phyloP scores from a whole-genome alignment of 768 basidiomycete species.

The Xerocomus spinulosus region DNA sequence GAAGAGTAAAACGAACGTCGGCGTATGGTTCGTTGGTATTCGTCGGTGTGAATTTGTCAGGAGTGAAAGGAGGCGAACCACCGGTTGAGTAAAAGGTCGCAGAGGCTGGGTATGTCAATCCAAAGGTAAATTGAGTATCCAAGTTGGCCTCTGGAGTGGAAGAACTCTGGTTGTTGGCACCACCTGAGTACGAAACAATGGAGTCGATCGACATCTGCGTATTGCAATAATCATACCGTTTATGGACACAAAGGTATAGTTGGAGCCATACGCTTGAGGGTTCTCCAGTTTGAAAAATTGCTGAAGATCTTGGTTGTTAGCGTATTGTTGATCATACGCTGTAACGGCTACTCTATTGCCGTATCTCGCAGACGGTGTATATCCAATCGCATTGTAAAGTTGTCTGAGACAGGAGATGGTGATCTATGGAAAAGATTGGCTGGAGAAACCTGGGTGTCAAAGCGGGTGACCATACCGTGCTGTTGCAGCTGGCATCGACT shows the following conservation, averaged over 20 bases:
- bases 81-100: conserved; percentile 58
- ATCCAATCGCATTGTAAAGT: conserved; percentile 51
- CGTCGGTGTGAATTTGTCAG: conserved; percentile 38
- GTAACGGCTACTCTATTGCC: conserved; percentile 52
- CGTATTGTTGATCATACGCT: conserved; percentile 50
- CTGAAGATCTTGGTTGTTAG: conserved; percentile 50
- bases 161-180: conserved; percentile 52
- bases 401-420: conserved; percentile 52
- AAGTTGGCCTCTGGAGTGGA: conserved; percentile 65
- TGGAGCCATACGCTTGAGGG: conserved; percentile 45
- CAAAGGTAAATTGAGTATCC: conserved; percentile 65
- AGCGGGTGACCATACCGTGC: conserved; percentile 17
- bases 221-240: conserved; percentile 38
- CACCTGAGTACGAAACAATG: conserved; percentile 37
- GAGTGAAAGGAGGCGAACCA: conserved; percentile 55
- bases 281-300: conserved; percentile 46
- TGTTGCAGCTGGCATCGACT: conserved; percentile 47
- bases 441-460: neutral
- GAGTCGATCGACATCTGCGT: neutral
- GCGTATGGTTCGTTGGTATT: conserved; percentile 49
- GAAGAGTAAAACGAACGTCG: conserved; percentile 29
- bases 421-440: conserved; percentile 26
- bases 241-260: conserved; percentile 51
- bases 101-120: conserved; percentile 57
- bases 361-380: conserved; percentile 38